Evolutionary conservation across 2,329 filamentous ascomycete genomes (phyloP).

Genomic region (Hymenoscyphus repandus): DNA sequence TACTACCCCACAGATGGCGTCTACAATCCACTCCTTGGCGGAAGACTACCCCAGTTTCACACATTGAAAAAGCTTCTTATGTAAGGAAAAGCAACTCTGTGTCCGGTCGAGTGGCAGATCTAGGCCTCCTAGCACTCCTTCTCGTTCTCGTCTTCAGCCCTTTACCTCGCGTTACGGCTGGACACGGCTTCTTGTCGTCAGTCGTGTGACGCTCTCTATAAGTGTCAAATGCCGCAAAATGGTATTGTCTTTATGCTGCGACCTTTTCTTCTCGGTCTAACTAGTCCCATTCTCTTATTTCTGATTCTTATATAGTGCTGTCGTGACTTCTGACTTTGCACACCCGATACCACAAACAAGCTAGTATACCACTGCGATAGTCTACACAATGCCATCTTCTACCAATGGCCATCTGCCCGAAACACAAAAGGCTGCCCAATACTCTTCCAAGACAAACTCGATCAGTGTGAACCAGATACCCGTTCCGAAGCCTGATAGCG

Average conservation of each 20-base stretch:
- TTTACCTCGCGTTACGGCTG: conserved; percentile 1
- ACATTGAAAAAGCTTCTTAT: not conserved
- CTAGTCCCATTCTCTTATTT: not conserved
- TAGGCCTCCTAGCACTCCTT: not conserved
- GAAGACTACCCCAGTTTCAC: not conserved
- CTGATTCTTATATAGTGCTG: not conserved
- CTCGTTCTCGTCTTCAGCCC: not conserved
- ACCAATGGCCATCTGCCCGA: conserved; percentile 4
- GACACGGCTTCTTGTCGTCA: not conserved
- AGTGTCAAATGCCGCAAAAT: too few relatives aligned
- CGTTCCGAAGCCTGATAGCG: conserved; percentile 37
- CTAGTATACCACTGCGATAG: not conserved
- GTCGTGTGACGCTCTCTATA: too few relatives aligned
- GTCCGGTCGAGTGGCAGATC: not conserved
- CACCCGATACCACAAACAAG: not conserved
- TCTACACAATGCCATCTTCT: not conserved
- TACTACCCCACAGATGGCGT: too few relatives aligned
- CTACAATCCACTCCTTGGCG: too few relatives aligned
- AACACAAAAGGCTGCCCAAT: conserved; percentile 5
- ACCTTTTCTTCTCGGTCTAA: too few relatives aligned
- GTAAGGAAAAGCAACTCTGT: not conserved
- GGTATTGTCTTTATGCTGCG: too few relatives aligned
- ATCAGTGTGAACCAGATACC: conserved; percentile 32
- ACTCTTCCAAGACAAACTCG: conserved; percentile 2
- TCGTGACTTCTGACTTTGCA: not conserved